Percentiles rank a stretch among this genome's conserved stretches.
Evolutionary conservation across 306 rosid species (phyloP).

Genomic region (Cucurbita ficifolia): DNA sequence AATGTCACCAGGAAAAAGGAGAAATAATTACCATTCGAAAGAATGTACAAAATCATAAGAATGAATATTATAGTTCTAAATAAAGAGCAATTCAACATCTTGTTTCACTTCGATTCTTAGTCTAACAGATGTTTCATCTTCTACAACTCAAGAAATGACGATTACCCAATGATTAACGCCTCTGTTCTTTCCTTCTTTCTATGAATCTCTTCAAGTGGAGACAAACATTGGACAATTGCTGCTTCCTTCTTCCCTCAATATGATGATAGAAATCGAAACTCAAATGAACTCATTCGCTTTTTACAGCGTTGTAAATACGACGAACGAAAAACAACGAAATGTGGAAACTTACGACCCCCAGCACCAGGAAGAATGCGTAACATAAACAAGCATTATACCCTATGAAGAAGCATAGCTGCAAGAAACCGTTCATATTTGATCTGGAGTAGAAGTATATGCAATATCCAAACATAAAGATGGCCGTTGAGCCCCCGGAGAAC

Average conservation of each 20-base stretch:
- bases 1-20: too few relatives aligned
- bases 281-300: constrained; percentile 45
- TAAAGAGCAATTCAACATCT: background rate
- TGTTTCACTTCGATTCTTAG: background rate
- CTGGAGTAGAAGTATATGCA: constrained; percentile 48
- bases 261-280: background rate
- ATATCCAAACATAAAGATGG: constrained; percentile 60
- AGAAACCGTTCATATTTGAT: constrained; percentile 59
- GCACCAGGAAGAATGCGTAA: constrained; percentile 67
- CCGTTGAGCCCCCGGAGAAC: constrained; percentile 59
- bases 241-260: background rate
- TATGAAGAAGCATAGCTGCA: constrained; percentile 60
- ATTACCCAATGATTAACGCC: too few relatives aligned
- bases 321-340: constrained; percentile 56
- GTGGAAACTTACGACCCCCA: constrained; percentile 55
- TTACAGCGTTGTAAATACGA: constrained; percentile 44
- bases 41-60: background rate
- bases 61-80: background rate
- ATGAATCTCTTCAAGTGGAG: background rate
- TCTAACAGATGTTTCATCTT: background rate
- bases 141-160: background rate
- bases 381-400: constrained; percentile 76
- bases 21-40: background rate
- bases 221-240: background rate
- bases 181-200: background rate